Conservation (phyloP, 352 stramenopile genomes). For the Lagenidium giganteum region DNA sequence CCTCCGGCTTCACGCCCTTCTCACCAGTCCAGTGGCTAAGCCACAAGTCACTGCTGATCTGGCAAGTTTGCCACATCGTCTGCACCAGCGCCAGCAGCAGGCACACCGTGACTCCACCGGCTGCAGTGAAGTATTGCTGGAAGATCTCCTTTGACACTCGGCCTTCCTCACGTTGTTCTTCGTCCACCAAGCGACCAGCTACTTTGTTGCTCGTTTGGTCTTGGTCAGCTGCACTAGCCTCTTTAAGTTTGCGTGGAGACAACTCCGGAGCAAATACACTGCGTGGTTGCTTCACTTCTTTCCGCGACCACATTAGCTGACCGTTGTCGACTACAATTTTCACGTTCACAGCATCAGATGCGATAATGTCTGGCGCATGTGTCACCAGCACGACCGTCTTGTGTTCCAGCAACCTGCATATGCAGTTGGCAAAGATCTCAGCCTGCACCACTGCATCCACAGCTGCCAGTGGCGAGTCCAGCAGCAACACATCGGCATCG, state of each 20-base stretch:
- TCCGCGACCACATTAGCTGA: not conserved
- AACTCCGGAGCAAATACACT: no score
- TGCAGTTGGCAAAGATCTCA: conserved; percentile 84
- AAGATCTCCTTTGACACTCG: conserved; percentile 32
- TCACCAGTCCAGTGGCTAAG: conserved; percentile 27
- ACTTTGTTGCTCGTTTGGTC: not conserved
- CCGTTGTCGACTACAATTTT: conserved; percentile 24
- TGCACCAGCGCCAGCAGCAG: conserved; percentile 9
- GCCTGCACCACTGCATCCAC: conserved; percentile 93
- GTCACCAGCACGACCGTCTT: conserved; percentile 90
- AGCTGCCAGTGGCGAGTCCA: conserved; percentile 91
- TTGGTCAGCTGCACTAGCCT: conserved; percentile 1
- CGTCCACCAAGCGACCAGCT: conserved; percentile 22
- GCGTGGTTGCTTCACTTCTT: not conserved
- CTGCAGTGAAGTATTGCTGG: conserved; percentile 24
- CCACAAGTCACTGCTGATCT: conserved; percentile 19
- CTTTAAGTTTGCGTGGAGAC: not conserved
- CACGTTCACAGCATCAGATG: conserved; percentile 18
- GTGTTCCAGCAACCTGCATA: conserved; percentile 32
- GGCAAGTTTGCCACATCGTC: conserved; percentile 22
- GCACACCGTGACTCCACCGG: conserved; percentile 24
- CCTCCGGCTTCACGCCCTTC: no score
- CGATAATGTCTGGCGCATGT: conserved; percentile 71
- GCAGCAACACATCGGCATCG: conserved; percentile 61
- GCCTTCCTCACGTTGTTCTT: conserved; percentile 31